phyloP scores from a whole-genome alignment of 768 basidiomycete genomes.

The Auriscalpium microsporum region DNA sequence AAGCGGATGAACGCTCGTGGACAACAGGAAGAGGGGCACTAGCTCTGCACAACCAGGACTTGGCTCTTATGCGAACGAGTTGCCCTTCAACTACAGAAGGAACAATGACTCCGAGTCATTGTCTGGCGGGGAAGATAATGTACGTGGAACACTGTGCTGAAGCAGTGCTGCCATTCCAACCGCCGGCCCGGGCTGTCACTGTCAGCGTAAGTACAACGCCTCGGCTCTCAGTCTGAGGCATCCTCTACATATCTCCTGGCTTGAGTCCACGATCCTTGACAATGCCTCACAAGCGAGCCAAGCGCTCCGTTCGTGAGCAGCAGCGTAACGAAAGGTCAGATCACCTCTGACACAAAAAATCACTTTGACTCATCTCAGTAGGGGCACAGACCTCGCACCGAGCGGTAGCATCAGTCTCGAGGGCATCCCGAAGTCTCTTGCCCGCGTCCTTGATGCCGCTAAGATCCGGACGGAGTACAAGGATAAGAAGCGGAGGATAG shows the following conservation, averaged over 20 bases:
- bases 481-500: slow-evolving; percentile 27
- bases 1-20: not conserved
- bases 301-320: slow-evolving; percentile 25
- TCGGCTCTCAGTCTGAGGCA: no score
- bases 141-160: no score
- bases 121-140: no score
- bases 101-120: no score
- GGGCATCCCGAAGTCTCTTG: slow-evolving; percentile 58
- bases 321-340: slow-evolving; percentile 21
- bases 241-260: no score
- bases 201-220: no score
- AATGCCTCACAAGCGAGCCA: slow-evolving; percentile 30
- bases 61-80: no score
- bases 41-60: no score
- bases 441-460: slow-evolving; percentile 57
- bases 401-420: slow-evolving; percentile 32
- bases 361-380: slow-evolving; percentile 3
- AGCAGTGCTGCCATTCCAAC: no score
- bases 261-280: no score
- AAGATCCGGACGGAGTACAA: slow-evolving; percentile 50
- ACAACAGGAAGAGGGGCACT: not conserved
- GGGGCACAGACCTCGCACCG: slow-evolving; percentile 19
- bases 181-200: no score
- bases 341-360: not conserved
- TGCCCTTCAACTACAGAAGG: no score